phyloP scores from a whole-genome alignment of 2,329 filamentous ascomycete species.

The Penicillium nordicum region DNA sequence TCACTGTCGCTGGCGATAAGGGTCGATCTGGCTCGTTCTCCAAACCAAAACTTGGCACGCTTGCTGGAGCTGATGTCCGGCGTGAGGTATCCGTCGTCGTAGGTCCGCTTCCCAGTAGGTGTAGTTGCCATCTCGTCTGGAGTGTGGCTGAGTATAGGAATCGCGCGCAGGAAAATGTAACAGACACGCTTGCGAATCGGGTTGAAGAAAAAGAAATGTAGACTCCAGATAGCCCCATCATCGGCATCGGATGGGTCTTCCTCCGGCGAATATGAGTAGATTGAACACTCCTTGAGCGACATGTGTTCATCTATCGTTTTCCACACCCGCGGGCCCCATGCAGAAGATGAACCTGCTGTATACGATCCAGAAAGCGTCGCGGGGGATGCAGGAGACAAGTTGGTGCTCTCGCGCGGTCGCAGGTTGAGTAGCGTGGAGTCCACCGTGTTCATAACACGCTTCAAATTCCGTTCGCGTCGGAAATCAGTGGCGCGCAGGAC shows the following conservation, averaged over 20 bases:
- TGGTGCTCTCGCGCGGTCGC: slow-evolving; percentile 57
- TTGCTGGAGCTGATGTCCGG: slow-evolving; percentile 65
- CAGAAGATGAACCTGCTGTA: slow-evolving; percentile 52
- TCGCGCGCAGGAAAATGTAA: slow-evolving; percentile 88
- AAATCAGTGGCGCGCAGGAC: slow-evolving; percentile 87
- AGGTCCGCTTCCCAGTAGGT: slow-evolving; percentile 45
- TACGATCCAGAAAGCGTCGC: slow-evolving; percentile 46
- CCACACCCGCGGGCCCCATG: slow-evolving; percentile 92
- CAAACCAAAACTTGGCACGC: slow-evolving; percentile 84
- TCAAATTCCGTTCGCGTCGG: slow-evolving; percentile 74
- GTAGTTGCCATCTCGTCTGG: slow-evolving; percentile 47
- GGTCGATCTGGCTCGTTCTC: slow-evolving; percentile 54
- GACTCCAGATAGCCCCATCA: slow-evolving; percentile 88
- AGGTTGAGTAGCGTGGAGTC: slow-evolving; percentile 86
- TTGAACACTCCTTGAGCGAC: slow-evolving; percentile 80
- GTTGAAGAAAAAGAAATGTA: slow-evolving; percentile 98
- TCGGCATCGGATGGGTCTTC: slow-evolving; percentile 92
- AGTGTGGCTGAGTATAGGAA: slow-evolving; percentile 67
- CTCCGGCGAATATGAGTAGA: slow-evolving; percentile 85
- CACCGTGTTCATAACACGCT: slow-evolving; percentile 78
- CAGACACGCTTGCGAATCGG: slow-evolving; percentile 86
- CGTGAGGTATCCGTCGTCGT: slow-evolving; percentile 49
- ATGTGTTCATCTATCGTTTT: slow-evolving; percentile 90
- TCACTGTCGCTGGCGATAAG: slow-evolving; percentile 44
- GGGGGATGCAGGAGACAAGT: slow-evolving; percentile 41